Base-by-base conservation (phyloP, 345 rosid species). In the Erucastrum elatum region DNA sequence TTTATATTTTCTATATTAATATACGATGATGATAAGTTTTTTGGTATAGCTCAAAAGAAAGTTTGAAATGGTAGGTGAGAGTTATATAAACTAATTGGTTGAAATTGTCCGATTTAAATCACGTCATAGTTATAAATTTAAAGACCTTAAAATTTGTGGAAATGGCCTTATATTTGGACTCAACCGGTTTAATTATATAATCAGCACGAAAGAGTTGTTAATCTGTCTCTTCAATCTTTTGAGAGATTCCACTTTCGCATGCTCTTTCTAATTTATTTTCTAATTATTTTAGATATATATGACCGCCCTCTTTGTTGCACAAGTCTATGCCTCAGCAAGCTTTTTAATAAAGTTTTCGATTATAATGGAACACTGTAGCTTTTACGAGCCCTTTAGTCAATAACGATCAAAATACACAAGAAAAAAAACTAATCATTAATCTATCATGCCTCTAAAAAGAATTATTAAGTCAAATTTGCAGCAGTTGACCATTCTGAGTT, bases 201-300 rank as follows among this genome's bases (percentile, higher is more conserved):
- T 75, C 30, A 12, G 68, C 62, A 69, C 66, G 64, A 66, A 55
- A 65, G 83, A 71, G 83, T 80, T 80, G 83, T 80, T 80, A 75
- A 80, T 75, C 69, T 80, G 80, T 75, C 83, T 80, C 77, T 80
- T 80, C 83, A 68, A 65, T 58, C 76, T 80, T 80, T 75, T 71
- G 76, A 80, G 70, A 75, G 74, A 80, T 80, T 80, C 83, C 83
- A 75, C 80, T 80, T 75, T 75, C 67, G 76, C 76, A 64, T 75
- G 64, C 80, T 70, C 44, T 75, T 53, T 73, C 34, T 17, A 41
- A 27, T 41, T 13, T 34, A 0, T 65, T 53, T 68, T 34, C 10
- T 44, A 26, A 35, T 60, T 35, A 69, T 53, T 68, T 37, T 53
- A 67, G 39, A 2, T n/a, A 31, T 30, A 30, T 12, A 60, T 60